Conservation (phyloP, 495 filamentous ascomycete species). For the Tuber magnatum region DNA sequence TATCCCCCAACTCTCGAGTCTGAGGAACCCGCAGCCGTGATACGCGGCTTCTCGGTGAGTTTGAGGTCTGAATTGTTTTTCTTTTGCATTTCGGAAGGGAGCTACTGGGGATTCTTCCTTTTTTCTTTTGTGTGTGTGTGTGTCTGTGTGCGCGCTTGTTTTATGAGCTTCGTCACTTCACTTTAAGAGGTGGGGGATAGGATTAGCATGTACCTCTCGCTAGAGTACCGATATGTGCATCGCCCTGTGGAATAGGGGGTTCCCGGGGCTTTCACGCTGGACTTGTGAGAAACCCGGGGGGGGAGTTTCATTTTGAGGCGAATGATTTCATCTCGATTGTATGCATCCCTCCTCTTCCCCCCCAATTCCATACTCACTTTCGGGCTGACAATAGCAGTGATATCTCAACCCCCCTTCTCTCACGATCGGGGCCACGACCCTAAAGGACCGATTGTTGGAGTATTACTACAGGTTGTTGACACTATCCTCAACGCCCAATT, state of each 20-base stretch:
- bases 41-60: background rate
- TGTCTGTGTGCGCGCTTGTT: background rate
- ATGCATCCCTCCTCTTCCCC: background rate
- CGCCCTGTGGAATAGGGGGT: background rate
- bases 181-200: conserved; percentile 1
- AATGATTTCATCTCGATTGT: background rate
- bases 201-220: background rate
- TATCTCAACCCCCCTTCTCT: background rate
- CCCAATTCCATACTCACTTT: background rate
- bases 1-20: conserved; percentile 1
- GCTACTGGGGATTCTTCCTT: background rate
- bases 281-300: background rate
- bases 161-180: background rate
- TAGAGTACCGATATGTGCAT: background rate
- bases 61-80: background rate
- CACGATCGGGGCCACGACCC: background rate
- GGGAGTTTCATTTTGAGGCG: background rate
- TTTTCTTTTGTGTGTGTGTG: background rate
- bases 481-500: background rate
- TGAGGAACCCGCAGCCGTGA: background rate
- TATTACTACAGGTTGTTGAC: background rate
- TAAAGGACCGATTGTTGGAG: background rate
- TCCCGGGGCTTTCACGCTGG: background rate
- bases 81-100: background rate
- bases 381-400: background rate